These are phyloP conservation scores for Phyllosticta ampelicida DNA, from an alignment of 2,329 filamentous ascomycete species.

Conservation along the genomic window DNA sequence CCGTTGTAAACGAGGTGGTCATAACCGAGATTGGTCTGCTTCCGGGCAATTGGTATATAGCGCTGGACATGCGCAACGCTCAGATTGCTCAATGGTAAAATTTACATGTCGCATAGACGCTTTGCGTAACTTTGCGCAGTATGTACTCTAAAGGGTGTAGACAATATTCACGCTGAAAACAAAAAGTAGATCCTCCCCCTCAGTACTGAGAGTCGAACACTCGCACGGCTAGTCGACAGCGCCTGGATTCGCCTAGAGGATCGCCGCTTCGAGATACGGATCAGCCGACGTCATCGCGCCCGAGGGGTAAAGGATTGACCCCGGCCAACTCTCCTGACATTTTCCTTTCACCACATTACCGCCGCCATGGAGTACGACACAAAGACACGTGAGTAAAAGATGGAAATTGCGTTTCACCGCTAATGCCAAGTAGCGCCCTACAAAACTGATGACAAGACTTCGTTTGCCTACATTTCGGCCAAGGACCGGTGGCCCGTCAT, in stretches of 20 bases:
- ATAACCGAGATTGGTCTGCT: no score
- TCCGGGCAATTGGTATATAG: no score
- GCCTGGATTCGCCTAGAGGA: not conserved
- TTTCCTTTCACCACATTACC: not conserved
- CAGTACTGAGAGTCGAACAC: no score
- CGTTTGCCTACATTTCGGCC: constrained; percentile 79
- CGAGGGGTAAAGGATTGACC: not conserved
- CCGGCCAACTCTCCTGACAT: not conserved
- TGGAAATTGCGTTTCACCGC: constrained; percentile 11
- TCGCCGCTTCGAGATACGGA: not conserved
- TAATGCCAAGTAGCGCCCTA: constrained; percentile 51
- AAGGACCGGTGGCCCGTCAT: constrained; percentile 89
- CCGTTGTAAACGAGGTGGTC: no score
- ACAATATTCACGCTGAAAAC: no score
- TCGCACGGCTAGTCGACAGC: no score
- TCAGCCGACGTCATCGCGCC: constrained; percentile 5
- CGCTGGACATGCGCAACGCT: no score
- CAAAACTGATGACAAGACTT: constrained; percentile 68
- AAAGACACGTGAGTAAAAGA: constrained; percentile 51
- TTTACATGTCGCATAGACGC: no score
- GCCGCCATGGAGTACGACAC: constrained; percentile 60
- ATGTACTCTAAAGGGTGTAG: no score
- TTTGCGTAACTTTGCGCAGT: no score
- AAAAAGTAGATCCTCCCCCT: no score
- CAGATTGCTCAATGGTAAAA: no score